Conservation (phyloP, 2,329 filamentous ascomycete species). For the Botrytis elliptica region DNA sequence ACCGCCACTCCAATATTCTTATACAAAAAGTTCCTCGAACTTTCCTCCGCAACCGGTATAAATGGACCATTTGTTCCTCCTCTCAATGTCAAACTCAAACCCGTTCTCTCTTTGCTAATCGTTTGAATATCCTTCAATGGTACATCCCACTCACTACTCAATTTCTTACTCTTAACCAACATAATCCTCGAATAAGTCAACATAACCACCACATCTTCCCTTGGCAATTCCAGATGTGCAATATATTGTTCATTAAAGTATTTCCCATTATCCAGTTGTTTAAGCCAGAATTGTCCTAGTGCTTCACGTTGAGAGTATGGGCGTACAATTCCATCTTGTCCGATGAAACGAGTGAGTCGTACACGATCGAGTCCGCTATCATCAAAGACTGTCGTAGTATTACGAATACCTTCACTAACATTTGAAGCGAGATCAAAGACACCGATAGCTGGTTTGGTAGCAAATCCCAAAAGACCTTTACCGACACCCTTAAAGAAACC, state of each 20-base stretch:
- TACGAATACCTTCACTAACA: slow-evolving; percentile 94
- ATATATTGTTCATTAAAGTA: slow-evolving; percentile 99
- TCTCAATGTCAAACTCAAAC: slow-evolving; percentile 82
- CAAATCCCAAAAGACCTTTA: slow-evolving; percentile 90
- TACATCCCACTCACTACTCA: slow-evolving; percentile 94
- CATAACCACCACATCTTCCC: slow-evolving; percentile 86
- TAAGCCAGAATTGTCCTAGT: slow-evolving; percentile 96
- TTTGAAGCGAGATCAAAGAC: slow-evolving; percentile 97
- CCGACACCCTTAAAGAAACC: slow-evolving; percentile 98
- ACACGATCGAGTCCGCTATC: slow-evolving; percentile 91
- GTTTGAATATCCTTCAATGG: slow-evolving; percentile 94
- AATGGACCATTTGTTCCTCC: slow-evolving; percentile 94
- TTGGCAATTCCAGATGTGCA: slow-evolving; percentile 87
- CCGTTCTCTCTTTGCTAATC: slow-evolving; percentile 94
- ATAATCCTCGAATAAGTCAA: slow-evolving; percentile 86
- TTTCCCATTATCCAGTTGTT: slow-evolving; percentile 94
- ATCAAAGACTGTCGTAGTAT: slow-evolving; percentile 98
- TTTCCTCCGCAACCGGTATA: slow-evolving; percentile 89
- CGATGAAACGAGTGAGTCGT: slow-evolving; percentile 88
- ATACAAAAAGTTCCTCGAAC: slow-evolving; percentile 62
- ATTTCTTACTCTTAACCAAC: slow-evolving; percentile 80
- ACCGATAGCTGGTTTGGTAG: slow-evolving; percentile 94
- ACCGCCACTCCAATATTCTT: slow-evolving; percentile 64
- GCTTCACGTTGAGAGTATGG: slow-evolving; percentile 94
- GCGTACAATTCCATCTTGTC: slow-evolving; percentile 86